Evolutionary conservation across 805 yeast species (phyloP).

Genomic region (Saitoella complicata): DNA sequence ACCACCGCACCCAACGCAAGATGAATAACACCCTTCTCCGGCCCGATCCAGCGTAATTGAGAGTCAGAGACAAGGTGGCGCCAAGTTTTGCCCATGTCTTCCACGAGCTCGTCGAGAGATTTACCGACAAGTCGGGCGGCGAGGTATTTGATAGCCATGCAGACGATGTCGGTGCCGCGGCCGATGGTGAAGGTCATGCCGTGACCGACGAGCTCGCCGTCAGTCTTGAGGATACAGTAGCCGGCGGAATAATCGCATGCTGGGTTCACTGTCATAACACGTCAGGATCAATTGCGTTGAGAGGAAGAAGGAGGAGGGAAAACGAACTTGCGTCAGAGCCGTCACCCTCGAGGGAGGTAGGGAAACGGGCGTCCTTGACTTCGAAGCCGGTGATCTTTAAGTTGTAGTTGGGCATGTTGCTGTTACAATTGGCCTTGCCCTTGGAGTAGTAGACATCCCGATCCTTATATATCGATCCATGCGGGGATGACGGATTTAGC

Average conservation of each 20-base stretch:
- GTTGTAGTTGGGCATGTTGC: no score
- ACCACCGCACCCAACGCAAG: constrained; percentile 27
- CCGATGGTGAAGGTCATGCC: constrained; percentile 31
- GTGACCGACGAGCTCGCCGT: constrained; percentile 21
- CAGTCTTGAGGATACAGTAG: constrained; percentile 17
- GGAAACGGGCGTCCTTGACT: constrained; percentile 17
- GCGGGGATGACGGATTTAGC: no score
- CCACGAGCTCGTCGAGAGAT: constrained; percentile 19
- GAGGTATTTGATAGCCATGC: constrained; percentile 23
- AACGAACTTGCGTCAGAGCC: constrained; percentile 26
- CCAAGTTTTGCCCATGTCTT: constrained; percentile 29
- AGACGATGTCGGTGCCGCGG: constrained; percentile 24
- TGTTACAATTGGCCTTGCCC: no score
- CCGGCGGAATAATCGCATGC: neutral
- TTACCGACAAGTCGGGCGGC: constrained; percentile 25
- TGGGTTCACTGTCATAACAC: neutral
- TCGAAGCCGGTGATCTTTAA: constrained; percentile 19
- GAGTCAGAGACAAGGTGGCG: constrained; percentile 25
- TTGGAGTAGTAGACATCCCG: no score
- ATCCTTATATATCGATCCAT: no score
- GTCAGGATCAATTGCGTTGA: no score
- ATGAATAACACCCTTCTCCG: constrained; percentile 30
- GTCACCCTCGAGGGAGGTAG: constrained; percentile 24
- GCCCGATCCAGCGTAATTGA: constrained; percentile 30
- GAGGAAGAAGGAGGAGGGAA: neutral